These are phyloP conservation scores for Lupinus albus DNA, from an alignment of 306 rosid genomes.

Conservation along the genomic window DNA sequence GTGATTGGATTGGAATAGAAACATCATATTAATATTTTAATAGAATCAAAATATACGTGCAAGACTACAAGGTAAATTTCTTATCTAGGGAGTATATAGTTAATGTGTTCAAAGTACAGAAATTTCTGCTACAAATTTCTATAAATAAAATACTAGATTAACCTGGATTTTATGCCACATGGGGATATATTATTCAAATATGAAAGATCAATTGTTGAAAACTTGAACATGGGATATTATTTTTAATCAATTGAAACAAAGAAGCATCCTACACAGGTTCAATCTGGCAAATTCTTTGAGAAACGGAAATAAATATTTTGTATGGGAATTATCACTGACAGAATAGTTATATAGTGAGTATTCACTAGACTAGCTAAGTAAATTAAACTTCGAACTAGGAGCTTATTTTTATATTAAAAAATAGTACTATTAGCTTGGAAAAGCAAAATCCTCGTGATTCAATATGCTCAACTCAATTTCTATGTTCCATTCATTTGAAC, in stretches of 20 bases:
- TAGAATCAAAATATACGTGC: conserved; percentile 40
- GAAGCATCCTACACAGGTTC: conserved; percentile 53
- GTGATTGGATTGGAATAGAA: conserved; percentile 60
- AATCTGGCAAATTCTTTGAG: conserved; percentile 43
- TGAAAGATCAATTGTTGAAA: conserved; percentile 42
- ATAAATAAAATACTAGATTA: conserved; percentile 30
- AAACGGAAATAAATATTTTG: conserved; percentile 33
- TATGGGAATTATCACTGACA: conserved; percentile 60
- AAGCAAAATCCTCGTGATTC: conserved; percentile 54
- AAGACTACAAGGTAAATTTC: conserved; percentile 44
- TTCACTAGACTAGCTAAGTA: conserved; percentile 50
- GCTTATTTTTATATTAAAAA: conserved; percentile 35
- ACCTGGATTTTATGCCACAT: conserved; percentile 42
- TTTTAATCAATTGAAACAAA: conserved; percentile 26
- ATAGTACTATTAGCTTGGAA: conserved; percentile 46
- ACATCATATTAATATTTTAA: conserved; percentile 56
- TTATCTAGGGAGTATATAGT: conserved; percentile 39
- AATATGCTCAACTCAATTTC: conserved; percentile 36
- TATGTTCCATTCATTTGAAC: conserved; percentile 42
- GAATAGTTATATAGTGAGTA: conserved; percentile 51
- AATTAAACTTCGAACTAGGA: conserved; percentile 49
- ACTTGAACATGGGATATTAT: conserved; percentile 12
- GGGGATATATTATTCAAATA: conserved; percentile 37
- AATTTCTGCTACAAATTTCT: conserved; percentile 56
- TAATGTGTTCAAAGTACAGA: conserved; percentile 57